Conservation (phyloP, 1,284 basidiomycete species). For the Phellinidium pouzarii region DNA sequence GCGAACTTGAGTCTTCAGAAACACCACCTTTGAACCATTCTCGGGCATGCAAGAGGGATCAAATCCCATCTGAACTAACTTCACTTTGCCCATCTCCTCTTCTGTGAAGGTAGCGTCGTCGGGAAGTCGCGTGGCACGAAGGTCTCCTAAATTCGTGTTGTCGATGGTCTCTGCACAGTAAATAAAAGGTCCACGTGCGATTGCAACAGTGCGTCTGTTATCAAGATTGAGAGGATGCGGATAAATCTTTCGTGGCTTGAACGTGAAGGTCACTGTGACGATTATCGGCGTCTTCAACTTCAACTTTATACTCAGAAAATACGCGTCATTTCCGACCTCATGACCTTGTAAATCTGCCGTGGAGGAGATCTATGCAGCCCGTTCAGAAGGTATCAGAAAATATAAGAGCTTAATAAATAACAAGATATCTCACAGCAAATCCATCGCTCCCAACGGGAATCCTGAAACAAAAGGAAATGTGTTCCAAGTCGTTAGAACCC, state of each 20-base stretch:
- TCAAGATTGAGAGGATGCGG: conserved; percentile 22
- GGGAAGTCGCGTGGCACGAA: conserved; percentile 18
- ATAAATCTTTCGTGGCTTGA: conserved; percentile 15
- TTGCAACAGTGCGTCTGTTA: conserved; percentile 19
- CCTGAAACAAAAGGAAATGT: conserved; percentile 13
- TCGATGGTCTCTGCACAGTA: conserved; percentile 23
- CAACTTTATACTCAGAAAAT: background rate
- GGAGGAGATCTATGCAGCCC: background rate
- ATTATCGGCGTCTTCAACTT: background rate
- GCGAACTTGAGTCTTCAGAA: background rate
- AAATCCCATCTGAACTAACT: conserved; percentile 10
- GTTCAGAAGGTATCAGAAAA: background rate
- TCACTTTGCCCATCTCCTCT: conserved; percentile 4
- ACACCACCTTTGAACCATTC: background rate
- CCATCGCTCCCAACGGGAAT: conserved; percentile 13
- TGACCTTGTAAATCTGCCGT: background rate
- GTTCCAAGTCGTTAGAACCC: background rate
- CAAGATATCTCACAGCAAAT: conserved; percentile 14
- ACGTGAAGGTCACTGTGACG: conserved; percentile 10
- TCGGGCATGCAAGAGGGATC: background rate
- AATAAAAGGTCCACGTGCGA: conserved; percentile 21
- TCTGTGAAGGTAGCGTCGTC: conserved; percentile 12
- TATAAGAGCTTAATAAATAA: background rate
- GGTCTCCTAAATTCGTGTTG: conserved; percentile 19
- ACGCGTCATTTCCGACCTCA: background rate